phyloP scores from a whole-genome alignment of 192 early-diverging fungal species.

The Gryganskiella cystojenkinii region DNA sequence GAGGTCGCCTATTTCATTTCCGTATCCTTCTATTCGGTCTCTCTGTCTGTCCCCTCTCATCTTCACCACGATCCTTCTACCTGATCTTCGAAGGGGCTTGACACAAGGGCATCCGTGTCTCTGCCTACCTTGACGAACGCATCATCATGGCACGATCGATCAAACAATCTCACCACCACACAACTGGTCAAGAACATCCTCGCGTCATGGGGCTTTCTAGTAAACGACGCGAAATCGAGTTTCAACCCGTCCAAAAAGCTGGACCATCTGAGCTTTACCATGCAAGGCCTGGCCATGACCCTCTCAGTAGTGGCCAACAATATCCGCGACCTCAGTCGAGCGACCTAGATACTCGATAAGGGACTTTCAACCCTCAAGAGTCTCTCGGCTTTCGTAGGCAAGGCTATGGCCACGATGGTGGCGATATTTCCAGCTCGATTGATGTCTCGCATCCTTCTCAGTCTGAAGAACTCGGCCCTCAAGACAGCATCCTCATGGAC shows the following conservation, averaged over 20 bases:
- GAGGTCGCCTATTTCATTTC: too few relatives aligned
- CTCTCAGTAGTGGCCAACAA: background rate
- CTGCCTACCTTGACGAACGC: too few relatives aligned
- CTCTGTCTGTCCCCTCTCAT: constrained; percentile 46
- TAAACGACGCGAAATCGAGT: too few relatives aligned
- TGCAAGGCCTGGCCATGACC: constrained; percentile 15
- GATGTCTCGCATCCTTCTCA: constrained; percentile 24
- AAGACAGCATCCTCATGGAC: constrained; percentile 7
- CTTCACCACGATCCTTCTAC: constrained; percentile 38
- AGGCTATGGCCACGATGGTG: constrained; percentile 25
- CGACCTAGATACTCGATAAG: constrained; percentile 10
- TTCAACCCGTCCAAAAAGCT: too few relatives aligned
- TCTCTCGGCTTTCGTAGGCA: constrained; percentile 33
- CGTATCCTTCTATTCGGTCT: background rate
- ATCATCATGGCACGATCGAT: too few relatives aligned
- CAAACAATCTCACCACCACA: too few relatives aligned
- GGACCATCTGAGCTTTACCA: constrained; percentile 36
- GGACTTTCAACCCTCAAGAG: constrained; percentile 15
- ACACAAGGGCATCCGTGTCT: too few relatives aligned
- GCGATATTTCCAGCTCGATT: constrained; percentile 45
- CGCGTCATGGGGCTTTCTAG: too few relatives aligned
- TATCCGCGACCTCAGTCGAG: background rate
- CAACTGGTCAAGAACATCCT: too few relatives aligned
- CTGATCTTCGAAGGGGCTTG: constrained; percentile 28
- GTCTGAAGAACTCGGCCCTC: constrained; percentile 35